Evolutionary conservation across 805 yeast genomes (phyloP).

Genomic region (Nakazawaea populi): DNA sequence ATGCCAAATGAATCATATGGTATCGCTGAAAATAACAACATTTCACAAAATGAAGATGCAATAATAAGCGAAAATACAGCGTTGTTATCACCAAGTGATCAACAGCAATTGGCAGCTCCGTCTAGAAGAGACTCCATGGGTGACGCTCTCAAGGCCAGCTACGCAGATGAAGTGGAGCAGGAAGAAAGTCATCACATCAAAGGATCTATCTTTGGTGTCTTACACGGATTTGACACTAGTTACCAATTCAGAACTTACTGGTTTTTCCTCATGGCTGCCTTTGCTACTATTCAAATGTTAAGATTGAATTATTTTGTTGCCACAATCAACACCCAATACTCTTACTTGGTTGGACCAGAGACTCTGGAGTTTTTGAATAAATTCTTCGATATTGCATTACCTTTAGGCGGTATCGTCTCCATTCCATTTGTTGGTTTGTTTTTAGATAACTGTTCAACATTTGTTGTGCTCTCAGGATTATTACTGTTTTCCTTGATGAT

Average conservation of each 20-base stretch:
- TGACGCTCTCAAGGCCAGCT: constrained; percentile 49
- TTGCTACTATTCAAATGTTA: constrained; percentile 52
- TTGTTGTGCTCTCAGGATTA: constrained; percentile 34
- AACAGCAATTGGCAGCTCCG: constrained; percentile 16
- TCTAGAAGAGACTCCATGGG: constrained; percentile 48
- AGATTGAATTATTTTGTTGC: constrained; percentile 55
- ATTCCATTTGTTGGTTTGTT: constrained; percentile 49
- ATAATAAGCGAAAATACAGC: constrained; percentile 13
- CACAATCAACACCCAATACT: constrained; percentile 49
- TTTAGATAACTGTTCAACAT: constrained; percentile 43
- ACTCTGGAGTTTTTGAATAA: constrained; percentile 36
- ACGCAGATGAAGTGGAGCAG: constrained; percentile 43
- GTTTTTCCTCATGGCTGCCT: constrained; percentile 43
- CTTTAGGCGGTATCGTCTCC: constrained; percentile 50
- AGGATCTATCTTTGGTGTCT: constrained; percentile 43
- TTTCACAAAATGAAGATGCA: constrained; percentile 1
- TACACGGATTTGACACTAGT: constrained; percentile 45
- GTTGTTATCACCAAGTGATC: constrained; percentile 17
- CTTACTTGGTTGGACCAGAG: constrained; percentile 34
- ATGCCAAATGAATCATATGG: constrained; percentile 49
- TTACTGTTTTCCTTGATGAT: constrained; percentile 35
- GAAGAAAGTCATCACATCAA: constrained; percentile 24
- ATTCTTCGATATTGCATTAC: constrained; percentile 47
- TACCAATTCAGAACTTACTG: constrained; percentile 46
- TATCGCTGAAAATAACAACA: constrained; percentile 25